A percentile compares a stretch with the other conserved stretches of the same genome.
Conservation (phyloP, 2,329 filamentous ascomycete species). For the Colletotrichum simmondsii region DNA sequence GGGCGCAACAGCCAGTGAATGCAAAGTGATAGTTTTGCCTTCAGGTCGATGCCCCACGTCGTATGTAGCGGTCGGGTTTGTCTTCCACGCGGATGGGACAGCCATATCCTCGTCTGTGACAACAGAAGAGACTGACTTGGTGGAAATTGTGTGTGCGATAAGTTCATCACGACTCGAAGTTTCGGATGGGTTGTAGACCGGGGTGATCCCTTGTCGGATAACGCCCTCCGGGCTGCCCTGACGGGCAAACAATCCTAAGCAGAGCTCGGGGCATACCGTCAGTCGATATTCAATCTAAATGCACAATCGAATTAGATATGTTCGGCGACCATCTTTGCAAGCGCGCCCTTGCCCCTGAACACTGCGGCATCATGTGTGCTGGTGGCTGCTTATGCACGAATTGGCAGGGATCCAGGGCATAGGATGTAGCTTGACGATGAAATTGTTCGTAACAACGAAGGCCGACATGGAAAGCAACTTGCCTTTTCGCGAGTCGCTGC, state of each 20-base stretch:
- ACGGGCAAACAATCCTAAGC: conserved; percentile 39
- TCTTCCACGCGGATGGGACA: conserved; percentile 40
- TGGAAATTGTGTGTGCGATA: conserved; percentile 42
- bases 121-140: conserved; percentile 36
- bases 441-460: background rate
- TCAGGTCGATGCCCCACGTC: conserved; percentile 38
- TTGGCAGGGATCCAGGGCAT: no score
- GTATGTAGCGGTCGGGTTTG: conserved; percentile 23
- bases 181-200: conserved; percentile 14
- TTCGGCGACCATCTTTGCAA: no score
- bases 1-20: conserved; percentile 42
- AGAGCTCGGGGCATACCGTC: conserved; percentile 41
- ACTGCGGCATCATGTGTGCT: no score
- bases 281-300: conserved; percentile 44
- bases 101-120: conserved; percentile 43
- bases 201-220: conserved; percentile 2
- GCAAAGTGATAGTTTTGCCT: conserved; percentile 42
- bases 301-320: background rate
- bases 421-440: no score
- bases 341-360: background rate
- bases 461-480: background rate
- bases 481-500: conserved; percentile 44
- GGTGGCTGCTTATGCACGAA: no score
- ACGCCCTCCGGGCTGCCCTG: conserved; percentile 10
- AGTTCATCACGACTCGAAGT: conserved; percentile 33